Evolutionary conservation across 352 stramenopile genomes (phyloP), one percentile per base, ranked within the genome.

Genomic region (Phytophthora pistaciae): DNA sequence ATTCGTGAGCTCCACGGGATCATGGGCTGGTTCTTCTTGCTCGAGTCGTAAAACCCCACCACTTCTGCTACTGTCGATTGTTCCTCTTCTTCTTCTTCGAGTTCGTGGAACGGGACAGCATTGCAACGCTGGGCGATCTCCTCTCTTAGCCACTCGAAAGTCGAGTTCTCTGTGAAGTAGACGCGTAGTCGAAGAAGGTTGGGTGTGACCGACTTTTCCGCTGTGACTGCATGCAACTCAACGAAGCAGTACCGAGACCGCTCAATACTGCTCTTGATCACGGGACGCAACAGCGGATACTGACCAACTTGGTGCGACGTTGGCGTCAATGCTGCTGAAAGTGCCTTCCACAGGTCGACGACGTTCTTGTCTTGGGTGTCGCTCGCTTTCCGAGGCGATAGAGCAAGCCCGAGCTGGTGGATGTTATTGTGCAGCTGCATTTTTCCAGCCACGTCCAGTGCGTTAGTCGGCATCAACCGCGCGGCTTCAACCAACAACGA

Each of bases 341-440:
- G 25, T 7, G 50, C 20, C 46, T 79, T 72, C 66, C 70, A 77
- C 18, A 79, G 42, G 31, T 77, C 67, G 5, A 75, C 63, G 11
- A 65, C 70, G 50, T 68, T 77, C 42, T 60, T 73, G 31, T 70
- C 69, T 66, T 68, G 62, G 63, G 42, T 72, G 68, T 56, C 62
- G 16, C 42, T 70, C 5, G 48, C 62, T 13, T 60, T 42, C 27
- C 42, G 49, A 36, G 44, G 49, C 1, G 40, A 68, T 3, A 55
- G 14, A 1, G 66, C 33, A 16, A 78, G 38, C 31, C 72, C 56
- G 31, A 82, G 55, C 8, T 74, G 64, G 31, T 65, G 73, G 5
- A 88, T 82, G 31, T 77, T 84, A 11, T 73, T 72, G 40, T 88
- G 80, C 5, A 88, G 55, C 29, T 82, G 69, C 80, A 88, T 86